A percentile compares a stretch with the other conserved stretches of the same genome.
These are phyloP conservation scores for Drosera capensis DNA, from an alignment of 148 eudicot species.

Conservation along the genomic window DNA sequence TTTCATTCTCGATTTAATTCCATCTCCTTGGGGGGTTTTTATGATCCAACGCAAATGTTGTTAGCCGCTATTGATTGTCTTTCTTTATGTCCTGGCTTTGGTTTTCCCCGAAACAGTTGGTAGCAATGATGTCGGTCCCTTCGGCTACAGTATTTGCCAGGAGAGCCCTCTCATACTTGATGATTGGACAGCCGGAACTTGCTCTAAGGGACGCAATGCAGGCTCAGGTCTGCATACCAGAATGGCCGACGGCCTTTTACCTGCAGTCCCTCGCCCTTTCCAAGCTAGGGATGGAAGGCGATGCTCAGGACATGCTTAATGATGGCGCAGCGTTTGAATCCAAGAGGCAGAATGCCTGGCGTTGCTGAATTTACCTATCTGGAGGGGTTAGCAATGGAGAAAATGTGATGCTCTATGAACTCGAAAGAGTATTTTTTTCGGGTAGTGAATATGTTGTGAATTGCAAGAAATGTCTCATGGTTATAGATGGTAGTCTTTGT, in stretches of 20 bases:
- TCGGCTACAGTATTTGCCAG: conserved; percentile 88
- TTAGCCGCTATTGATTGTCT: too few species aligned
- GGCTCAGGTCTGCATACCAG: conserved; percentile 97
- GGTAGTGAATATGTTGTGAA: too few species aligned
- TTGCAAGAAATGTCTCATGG: too few species aligned
- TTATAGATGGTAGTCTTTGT: too few species aligned
- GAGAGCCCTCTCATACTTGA: conserved; percentile 72
- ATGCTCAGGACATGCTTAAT: conserved; percentile 93
- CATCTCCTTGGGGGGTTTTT: too few species aligned
- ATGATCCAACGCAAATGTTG: too few species aligned
- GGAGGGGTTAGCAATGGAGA: too few species aligned
- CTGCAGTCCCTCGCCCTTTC: conserved; percentile 91
- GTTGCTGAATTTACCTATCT: conserved; percentile 30
- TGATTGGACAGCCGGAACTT: conserved; percentile 74
- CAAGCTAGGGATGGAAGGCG: conserved; percentile 92
- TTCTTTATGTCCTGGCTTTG: neutral
- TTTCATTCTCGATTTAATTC: too few species aligned
- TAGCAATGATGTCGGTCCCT: conserved; percentile 70
- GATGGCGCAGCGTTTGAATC: conserved; percentile 84
- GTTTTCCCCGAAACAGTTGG: conserved; percentile 33
- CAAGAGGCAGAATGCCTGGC: conserved; percentile 76
- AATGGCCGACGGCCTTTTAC: conserved; percentile 96
- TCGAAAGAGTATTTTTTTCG: too few species aligned
- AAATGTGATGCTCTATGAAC: too few species aligned
- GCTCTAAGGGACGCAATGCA: conserved; percentile 97